Evolutionary conservation across 2,329 filamentous ascomycete genomes (phyloP).

Genomic region (Apiospora sp.): DNA sequence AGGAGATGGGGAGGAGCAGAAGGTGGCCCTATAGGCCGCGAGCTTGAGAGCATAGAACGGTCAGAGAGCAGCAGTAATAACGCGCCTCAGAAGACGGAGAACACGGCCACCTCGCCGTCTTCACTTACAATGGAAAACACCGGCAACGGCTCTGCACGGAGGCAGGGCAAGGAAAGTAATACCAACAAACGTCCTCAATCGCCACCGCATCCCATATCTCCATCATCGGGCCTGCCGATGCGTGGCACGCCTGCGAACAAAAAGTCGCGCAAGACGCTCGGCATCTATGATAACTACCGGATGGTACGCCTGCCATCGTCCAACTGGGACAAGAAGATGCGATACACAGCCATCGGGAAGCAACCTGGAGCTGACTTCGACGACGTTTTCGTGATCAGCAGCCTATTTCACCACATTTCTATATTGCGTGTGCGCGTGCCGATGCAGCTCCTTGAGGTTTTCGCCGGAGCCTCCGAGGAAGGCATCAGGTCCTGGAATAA

Average conservation of each 20-base stretch:
- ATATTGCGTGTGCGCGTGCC: constrained; percentile 68
- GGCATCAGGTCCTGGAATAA: constrained; percentile 56
- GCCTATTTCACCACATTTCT: constrained; percentile 68
- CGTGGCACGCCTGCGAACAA: constrained; percentile 48
- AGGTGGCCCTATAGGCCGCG: constrained; percentile 69
- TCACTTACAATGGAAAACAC: not conserved
- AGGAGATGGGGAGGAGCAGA: constrained; percentile 69
- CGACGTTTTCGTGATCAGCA: constrained; percentile 68
- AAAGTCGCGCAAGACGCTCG: constrained; percentile 62
- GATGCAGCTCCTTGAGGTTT: constrained; percentile 56
- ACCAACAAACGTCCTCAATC: constrained; percentile 24
- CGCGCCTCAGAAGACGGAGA: not conserved
- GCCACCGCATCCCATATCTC: constrained; percentile 26
- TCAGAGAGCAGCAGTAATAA: constrained; percentile 56
- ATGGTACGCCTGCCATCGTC: constrained; percentile 65
- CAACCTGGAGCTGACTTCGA: constrained; percentile 57
- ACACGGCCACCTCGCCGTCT: not conserved
- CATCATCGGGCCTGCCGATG: constrained; percentile 30
- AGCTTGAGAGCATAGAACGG: constrained; percentile 57
- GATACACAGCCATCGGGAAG: constrained; percentile 65
- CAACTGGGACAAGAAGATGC: constrained; percentile 67
- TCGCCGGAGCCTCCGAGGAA: constrained; percentile 55
- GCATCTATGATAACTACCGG: constrained; percentile 70
- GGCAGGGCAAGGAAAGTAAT: not conserved
- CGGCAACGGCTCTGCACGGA: not conserved